phyloP scores from a whole-genome alignment of 2,329 filamentous ascomycete genomes.

The Colletotrichum sp. region DNA sequence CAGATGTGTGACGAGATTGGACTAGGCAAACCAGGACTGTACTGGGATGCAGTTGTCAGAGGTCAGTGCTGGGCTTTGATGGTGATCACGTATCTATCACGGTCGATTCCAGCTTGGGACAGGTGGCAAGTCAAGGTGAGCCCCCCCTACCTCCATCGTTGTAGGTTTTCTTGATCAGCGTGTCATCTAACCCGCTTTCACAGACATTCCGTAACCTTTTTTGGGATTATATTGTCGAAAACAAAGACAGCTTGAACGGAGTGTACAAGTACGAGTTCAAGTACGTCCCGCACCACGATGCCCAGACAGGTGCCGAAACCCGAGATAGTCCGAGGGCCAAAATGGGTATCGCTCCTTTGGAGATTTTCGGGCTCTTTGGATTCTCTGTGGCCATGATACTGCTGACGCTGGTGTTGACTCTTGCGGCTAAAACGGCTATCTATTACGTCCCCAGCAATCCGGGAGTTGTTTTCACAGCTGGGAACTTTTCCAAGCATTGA shows the following conservation, averaged over 20 bases:
- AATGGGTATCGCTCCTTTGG: background rate
- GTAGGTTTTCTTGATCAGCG: rapidly evolving
- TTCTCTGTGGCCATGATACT: background rate
- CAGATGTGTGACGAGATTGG: background rate
- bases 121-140: background rate
- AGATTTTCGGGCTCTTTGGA: background rate
- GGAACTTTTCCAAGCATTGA: background rate
- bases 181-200: background rate
- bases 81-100: background rate
- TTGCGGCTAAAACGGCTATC: background rate
- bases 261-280: background rate
- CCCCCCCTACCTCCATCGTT: background rate
- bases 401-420: background rate
- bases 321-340: background rate
- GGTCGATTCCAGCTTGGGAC: background rate
- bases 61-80: background rate
- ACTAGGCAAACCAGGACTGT: background rate
- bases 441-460: background rate
- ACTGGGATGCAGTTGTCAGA: background rate
- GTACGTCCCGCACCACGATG: background rate
- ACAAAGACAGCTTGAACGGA: background rate
- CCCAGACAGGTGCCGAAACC: background rate
- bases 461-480: background rate
- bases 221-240: background rate
- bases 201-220: background rate